phyloP scores from a whole-genome alignment of 1,139 yeast species.

The Suzukiozyma palmioleophila region DNA sequence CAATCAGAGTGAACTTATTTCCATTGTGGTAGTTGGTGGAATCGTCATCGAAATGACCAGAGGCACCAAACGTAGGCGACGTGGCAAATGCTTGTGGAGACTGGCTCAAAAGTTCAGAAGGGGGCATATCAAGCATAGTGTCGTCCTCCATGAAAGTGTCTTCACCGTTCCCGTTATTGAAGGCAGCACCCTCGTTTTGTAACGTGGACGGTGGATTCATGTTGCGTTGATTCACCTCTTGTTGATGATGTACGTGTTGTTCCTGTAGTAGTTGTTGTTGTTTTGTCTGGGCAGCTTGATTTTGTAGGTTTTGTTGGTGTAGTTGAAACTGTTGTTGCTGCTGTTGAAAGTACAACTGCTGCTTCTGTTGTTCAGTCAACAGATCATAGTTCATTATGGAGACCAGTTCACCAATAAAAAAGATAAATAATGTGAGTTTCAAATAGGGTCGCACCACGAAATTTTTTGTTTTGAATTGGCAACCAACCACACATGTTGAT shows the following conservation, averaged over 20 bases:
- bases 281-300: constrained; percentile 7
- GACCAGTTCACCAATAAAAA: constrained; percentile 1
- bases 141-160: constrained; percentile 44
- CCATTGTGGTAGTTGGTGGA: constrained; percentile 4
- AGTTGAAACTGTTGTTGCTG: constrained; percentile 15
- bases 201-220: constrained; percentile 2
- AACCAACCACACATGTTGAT: not conserved
- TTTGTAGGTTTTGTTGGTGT: constrained; percentile 11
- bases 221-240: constrained; percentile 4
- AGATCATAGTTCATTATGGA: constrained; percentile 28
- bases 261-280: constrained; percentile 12
- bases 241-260: constrained; percentile 11
- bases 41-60: constrained; percentile 4
- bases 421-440: not conserved
- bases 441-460: not conserved
- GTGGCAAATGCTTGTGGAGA: constrained; percentile 4
- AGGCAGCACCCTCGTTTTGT: not conserved
- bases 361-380: constrained; percentile 32
- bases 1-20: constrained; percentile 35
- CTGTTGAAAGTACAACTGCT: constrained; percentile 24
- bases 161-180: constrained; percentile 13
- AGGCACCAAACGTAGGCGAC: constrained; percentile 11
- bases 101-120: constrained; percentile 5
- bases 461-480: not conserved
- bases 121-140: constrained; percentile 18